phyloP scores from a whole-genome alignment of 805 yeast genomes.

The Candida chilensis region DNA sequence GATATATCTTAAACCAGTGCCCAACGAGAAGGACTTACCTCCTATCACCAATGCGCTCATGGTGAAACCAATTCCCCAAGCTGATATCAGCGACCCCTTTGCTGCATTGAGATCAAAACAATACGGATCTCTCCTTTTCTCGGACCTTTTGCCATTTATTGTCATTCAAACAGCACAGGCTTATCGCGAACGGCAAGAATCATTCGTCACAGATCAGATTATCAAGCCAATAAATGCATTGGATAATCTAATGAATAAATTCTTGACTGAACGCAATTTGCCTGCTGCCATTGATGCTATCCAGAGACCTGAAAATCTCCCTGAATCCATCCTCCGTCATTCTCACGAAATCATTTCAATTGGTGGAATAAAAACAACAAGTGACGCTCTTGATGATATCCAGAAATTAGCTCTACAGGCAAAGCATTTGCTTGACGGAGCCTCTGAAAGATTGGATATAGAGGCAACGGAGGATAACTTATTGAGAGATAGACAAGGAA shows the following conservation, averaged over 20 bases:
- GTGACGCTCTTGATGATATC: conserved; percentile 35
- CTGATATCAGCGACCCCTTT: conserved; percentile 20
- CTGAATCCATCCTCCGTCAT: conserved; percentile 46
- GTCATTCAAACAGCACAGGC: conserved; percentile 62
- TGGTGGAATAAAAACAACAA: conserved; percentile 43
- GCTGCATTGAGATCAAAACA: conserved; percentile 3
- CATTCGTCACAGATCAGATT: conserved; percentile 34
- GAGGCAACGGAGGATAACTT: conserved; percentile 51
- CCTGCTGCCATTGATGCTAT: conserved; percentile 58
- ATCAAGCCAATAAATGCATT: conserved; percentile 38
- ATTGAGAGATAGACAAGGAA: conserved; percentile 42
- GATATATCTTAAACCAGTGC: conserved; percentile 63
- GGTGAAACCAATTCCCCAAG: conserved; percentile 38
- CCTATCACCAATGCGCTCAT: conserved; percentile 40
- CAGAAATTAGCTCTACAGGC: conserved; percentile 29
- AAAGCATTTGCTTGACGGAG: conserved; percentile 30
- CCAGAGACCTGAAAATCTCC: conserved; percentile 47
- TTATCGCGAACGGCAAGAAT: conserved; percentile 55
- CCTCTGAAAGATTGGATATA: conserved; percentile 30
- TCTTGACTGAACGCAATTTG: conserved; percentile 38
- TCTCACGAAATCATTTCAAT: conserved; percentile 39
- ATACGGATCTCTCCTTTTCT: conserved; percentile 31
- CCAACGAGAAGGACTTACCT: conserved; percentile 28
- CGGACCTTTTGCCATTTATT: conserved; percentile 55
- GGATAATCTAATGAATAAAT: conserved; percentile 30